Base-by-base conservation (phyloP, 441 rosid species). In the Gossypium gossypioides region DNA sequence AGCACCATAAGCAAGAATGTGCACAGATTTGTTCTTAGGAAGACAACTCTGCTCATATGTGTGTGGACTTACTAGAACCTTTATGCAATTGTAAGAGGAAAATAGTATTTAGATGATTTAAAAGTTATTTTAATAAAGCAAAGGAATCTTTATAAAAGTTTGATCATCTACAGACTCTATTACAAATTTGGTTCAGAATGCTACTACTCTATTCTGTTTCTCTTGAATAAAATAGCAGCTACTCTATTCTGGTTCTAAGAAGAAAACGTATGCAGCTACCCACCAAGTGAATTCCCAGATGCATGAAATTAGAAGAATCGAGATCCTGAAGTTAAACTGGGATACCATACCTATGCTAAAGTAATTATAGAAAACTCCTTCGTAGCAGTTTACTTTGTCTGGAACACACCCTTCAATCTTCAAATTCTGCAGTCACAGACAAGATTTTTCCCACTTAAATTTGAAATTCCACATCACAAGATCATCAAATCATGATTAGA, bases 291-390 rank as follows among this genome's bases (percentile, higher is more conserved):
- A 61, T 54, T 60, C 46, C 21, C 19, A 29, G 15, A 50, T 1
- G 32, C 44, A 29, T 4, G 8, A 66, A 64, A 32, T 56, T 71
- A 29, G 55, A 72, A 46, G 10, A 34, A 44, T 37, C 56, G 6
- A 19, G n/a, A 72, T 61, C 25, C 21, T 18, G 3, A 44, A 70
- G 65, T 50, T 13, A 70, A 52, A 15, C 12, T 19, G 70, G 9
- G 74, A 68, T 78, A 84, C 89, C 72, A 66, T 79, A 88, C 93
- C 96, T 79, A 95, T 83, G 78, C 99, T 92, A 79, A 87, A 92
- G 84, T 92, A 95, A 81, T 91, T 92, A 77, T 91, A 92, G 73
- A 92, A 95, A 40, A 91, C 93, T 79, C 99, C 98, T 79, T 84
- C 94, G 69, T 91, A 87, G 73, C 84, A 85, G 56, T 75, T 83